Percentiles rank a stretch among this genome's conserved stretches.
These are phyloP conservation scores for Colletotrichum sp. DNA, from an alignment of 2,329 filamentous ascomycete genomes.

Conservation along the genomic window DNA sequence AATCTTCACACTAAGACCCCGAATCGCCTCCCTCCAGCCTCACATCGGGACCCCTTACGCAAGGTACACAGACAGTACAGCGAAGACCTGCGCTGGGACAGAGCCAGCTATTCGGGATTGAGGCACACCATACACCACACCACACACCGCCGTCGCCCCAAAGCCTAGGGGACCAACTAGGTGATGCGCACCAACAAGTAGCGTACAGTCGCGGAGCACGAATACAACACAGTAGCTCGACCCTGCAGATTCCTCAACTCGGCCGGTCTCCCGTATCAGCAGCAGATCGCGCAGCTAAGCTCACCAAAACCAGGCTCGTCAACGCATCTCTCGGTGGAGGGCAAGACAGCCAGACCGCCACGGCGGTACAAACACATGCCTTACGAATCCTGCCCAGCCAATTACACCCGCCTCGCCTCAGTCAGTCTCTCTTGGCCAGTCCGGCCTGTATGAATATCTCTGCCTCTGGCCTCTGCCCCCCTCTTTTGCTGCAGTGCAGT, in stretches of 20 bases:
- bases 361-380: conserved; percentile 6
- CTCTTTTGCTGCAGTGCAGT: background rate
- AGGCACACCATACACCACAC: background rate
- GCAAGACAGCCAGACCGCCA: conserved; percentile 7
- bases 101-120: background rate
- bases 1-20: background rate
- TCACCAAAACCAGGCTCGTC: background rate
- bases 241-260: conserved; percentile 14
- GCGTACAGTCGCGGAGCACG: background rate
- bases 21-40: background rate
- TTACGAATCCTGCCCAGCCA: background rate
- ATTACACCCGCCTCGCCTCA: conserved; percentile 7
- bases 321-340: conserved; percentile 11
- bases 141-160: background rate
- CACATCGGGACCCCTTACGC: background rate
- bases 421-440: background rate
- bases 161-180: background rate
- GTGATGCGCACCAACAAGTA: background rate
- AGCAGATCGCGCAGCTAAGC: background rate
- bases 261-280: background rate
- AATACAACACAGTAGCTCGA: conserved; percentile 4
- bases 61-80: background rate
- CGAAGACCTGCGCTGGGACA: background rate
- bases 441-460: background rate
- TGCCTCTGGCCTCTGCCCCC: background rate